Conservation (phyloP, 2,329 filamentous ascomycete species). For the Penicillium glabrum region DNA sequence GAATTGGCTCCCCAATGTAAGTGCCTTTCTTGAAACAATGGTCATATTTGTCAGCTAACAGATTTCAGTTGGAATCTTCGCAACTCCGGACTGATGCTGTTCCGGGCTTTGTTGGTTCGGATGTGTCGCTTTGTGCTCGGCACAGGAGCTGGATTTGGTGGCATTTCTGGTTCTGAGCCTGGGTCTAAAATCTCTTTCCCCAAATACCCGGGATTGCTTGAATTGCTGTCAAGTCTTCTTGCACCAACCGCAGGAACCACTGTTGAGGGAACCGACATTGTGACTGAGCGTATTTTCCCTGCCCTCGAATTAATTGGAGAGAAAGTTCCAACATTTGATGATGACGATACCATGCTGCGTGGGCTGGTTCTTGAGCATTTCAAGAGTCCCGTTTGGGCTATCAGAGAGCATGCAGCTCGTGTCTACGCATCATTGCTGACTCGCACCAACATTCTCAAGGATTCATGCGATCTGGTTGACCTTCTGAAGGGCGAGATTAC, state of each 20-base stretch:
- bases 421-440: conserved; percentile 42
- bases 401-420: conserved; percentile 48
- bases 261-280: conserved; percentile 31
- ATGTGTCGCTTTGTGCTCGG: conserved; percentile 44
- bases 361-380: conserved; percentile 37
- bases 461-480: conserved; percentile 27
- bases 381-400: conserved; percentile 46
- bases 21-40: conserved; percentile 19
- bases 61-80: conserved; percentile 77
- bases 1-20: conserved; percentile 75
- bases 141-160: conserved; percentile 50
- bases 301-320: conserved; percentile 48
- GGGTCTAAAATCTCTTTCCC: conserved; percentile 41
- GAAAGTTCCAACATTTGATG: conserved; percentile 38
- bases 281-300: conserved; percentile 46
- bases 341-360: conserved; percentile 34
- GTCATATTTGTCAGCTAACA: conserved; percentile 8
- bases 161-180: conserved; percentile 44
- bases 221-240: conserved; percentile 39
- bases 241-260: conserved; percentile 20
- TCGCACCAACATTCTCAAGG: conserved; percentile 31
- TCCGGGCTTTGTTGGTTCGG: conserved; percentile 78
- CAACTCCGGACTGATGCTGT: conserved; percentile 87
- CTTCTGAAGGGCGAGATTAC: conserved; percentile 13
- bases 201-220: conserved; percentile 40